Conservation (phyloP, 805 yeast genomes). For the Candida germanica region DNA sequence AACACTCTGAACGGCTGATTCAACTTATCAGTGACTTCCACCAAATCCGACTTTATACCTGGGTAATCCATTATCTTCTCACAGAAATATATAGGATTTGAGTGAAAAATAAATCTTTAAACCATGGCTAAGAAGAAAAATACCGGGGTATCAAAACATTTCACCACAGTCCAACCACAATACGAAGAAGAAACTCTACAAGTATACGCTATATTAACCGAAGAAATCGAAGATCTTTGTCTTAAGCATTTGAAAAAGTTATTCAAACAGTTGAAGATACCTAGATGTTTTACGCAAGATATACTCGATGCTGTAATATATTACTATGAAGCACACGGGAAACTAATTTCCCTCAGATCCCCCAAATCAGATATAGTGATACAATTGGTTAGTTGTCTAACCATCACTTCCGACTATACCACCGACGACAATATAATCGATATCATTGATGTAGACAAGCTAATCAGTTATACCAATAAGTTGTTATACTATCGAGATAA, state of each 20-base stretch:
- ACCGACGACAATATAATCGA: conserved; percentile 28
- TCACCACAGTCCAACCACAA: conserved; percentile 15
- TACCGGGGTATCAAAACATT: conserved; percentile 9
- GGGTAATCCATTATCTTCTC: conserved; percentile 14
- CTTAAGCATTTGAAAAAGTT: conserved; percentile 24
- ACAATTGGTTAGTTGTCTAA: conserved; percentile 13
- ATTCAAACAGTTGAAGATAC: conserved; percentile 25
- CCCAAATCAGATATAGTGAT: conserved; percentile 11
- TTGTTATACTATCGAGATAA: conserved; percentile 34
- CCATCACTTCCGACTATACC: conserved; percentile 21
- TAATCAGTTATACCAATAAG: conserved; percentile 23
- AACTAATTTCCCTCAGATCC: conserved; percentile 10
- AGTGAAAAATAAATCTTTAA: background rate
- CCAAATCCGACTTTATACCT: conserved; percentile 34
- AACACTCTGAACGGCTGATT: conserved; percentile 35
- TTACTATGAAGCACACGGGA: conserved; percentile 23
- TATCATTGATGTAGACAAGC: conserved; percentile 40
- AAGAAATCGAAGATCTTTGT: conserved; percentile 23
- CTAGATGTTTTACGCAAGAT: conserved; percentile 30
- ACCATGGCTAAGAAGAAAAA: conserved; percentile 10
- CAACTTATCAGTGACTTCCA: conserved; percentile 27
- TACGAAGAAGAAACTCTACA: conserved; percentile 37
- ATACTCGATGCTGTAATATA: conserved; percentile 28
- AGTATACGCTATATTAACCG: conserved; percentile 24
- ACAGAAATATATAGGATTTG: background rate